phyloP scores from a whole-genome alignment of 2,329 filamentous ascomycete genomes.

The Metarhizium rileyi region DNA sequence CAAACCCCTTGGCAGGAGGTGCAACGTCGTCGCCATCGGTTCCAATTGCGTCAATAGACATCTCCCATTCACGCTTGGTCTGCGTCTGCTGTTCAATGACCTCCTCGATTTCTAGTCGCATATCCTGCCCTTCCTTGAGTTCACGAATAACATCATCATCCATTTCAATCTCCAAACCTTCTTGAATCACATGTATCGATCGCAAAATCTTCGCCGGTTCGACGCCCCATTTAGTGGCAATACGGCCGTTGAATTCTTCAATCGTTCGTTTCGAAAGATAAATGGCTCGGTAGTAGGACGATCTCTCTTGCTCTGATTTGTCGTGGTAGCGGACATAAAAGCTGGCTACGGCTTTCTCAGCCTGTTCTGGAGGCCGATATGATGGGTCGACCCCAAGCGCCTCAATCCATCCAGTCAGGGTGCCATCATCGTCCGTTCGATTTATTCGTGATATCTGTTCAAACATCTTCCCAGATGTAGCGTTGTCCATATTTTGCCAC shows the following conservation, averaged over 20 bases:
- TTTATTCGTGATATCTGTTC: conserved; percentile 43
- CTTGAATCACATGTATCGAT: conserved; percentile 61
- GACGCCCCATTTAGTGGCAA: conserved; percentile 72
- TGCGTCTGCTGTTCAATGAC: conserved; percentile 21
- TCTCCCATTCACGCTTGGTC: conserved; percentile 51
- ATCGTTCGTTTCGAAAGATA: conserved; percentile 74
- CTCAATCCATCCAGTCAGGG: conserved; percentile 76
- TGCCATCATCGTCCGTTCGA: conserved; percentile 51
- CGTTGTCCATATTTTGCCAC: conserved; percentile 50
- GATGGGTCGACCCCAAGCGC: conserved; percentile 79
- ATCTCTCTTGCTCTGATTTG: conserved; percentile 37
- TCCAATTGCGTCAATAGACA: conserved; percentile 43
- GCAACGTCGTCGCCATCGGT: conserved; percentile 11
- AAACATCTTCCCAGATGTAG: conserved; percentile 36
- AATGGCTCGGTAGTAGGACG: conserved; percentile 69
- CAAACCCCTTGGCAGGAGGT: conserved; percentile 5
- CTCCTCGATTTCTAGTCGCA: conserved; percentile 60
- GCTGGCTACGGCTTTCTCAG: conserved; percentile 69
- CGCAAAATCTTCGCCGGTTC: conserved; percentile 63
- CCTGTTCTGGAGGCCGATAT: conserved; percentile 70
- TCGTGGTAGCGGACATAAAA: conserved; percentile 65
- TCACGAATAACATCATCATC: conserved; percentile 84
- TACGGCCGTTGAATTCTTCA: conserved; percentile 60
- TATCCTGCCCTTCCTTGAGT: conserved; percentile 83
- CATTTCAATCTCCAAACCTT: conserved; percentile 72